Evolutionary conservation across 805 yeast genomes (phyloP).

Genomic region (Saccharomycopsis guyanensis): DNA sequence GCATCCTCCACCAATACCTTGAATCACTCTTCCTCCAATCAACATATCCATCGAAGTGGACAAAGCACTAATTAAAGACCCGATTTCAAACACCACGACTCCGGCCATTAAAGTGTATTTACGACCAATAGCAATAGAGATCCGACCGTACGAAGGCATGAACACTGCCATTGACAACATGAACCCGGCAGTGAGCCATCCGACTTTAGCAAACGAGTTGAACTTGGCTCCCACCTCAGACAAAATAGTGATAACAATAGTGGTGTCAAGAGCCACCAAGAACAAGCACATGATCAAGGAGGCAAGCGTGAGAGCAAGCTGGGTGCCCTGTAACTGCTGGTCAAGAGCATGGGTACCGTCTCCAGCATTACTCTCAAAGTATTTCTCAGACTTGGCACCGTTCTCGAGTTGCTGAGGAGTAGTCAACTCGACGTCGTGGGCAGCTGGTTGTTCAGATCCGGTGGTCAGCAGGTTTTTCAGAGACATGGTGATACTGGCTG

Average conservation of each 20-base stretch:
- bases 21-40: slow-evolving; percentile 63
- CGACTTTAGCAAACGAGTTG: slow-evolving; percentile 41
- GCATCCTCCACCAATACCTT: slow-evolving; percentile 70
- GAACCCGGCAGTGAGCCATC: slow-evolving; percentile 54
- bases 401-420: not conserved
- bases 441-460: too few species aligned
- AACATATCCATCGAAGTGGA: slow-evolving; percentile 49
- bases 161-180: slow-evolving; percentile 46
- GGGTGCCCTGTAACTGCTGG: not conserved
- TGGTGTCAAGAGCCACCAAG: slow-evolving; percentile 47
- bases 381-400: not conserved
- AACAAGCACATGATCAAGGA: slow-evolving; percentile 19
- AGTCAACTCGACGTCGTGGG: too few species aligned
- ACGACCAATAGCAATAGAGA: slow-evolving; percentile 51
- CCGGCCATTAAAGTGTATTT: slow-evolving; percentile 42
- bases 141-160: slow-evolving; percentile 50
- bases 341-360: not conserved
- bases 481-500: too few species aligned
- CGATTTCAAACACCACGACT: slow-evolving; percentile 48
- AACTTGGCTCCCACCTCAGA: slow-evolving; percentile 44
- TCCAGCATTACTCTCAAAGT: not conserved
- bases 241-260: slow-evolving; percentile 47
- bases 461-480: too few species aligned
- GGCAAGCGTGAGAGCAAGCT: not conserved
- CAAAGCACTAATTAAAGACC: slow-evolving; percentile 53